phyloP scores from a whole-genome alignment of 192 early-diverging fungal genomes.

The Mortierella antarctica region DNA sequence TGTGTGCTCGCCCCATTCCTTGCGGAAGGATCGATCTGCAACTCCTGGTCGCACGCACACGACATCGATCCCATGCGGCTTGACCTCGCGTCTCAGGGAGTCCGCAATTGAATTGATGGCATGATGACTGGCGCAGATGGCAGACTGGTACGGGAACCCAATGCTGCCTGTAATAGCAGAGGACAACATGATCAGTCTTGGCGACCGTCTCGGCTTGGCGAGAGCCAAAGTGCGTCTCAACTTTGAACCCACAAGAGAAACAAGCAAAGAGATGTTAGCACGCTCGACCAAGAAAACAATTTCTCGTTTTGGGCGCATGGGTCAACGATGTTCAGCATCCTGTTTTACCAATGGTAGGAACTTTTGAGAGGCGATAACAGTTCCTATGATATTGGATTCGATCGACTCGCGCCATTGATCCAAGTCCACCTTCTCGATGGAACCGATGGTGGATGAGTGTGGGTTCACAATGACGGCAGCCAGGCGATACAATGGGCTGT shows the following conservation, averaged over 20 bases:
- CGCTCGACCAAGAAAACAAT: background rate
- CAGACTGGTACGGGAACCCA: constrained; percentile 42
- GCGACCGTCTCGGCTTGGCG: constrained; percentile 35
- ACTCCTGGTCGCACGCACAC: constrained; percentile 35
- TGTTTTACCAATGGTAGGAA: constrained; percentile 32
- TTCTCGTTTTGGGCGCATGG: background rate
- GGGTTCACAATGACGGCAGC: constrained; percentile 44
- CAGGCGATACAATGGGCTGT: constrained; percentile 21
- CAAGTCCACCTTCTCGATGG: constrained; percentile 40
- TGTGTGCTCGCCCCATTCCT: constrained; percentile 23
- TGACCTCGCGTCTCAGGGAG: constrained; percentile 56
- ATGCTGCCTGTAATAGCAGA: constrained; percentile 42
- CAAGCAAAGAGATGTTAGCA: background rate
- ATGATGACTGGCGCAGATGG: constrained; percentile 60
- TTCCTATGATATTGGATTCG: constrained; percentile 35
- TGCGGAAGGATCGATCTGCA: constrained; percentile 25
- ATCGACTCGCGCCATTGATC: constrained; percentile 30
- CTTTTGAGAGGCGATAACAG: constrained; percentile 40
- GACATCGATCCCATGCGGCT: constrained; percentile 60
- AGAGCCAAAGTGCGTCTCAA: constrained; percentile 37
- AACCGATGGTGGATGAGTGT: constrained; percentile 2
- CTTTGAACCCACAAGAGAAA: background rate
- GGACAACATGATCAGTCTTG: constrained; percentile 31
- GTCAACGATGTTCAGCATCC: background rate
- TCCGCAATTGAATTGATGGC: constrained; percentile 58